Evolutionary conservation across 208 protist species (phyloP).

Genomic region (Leishmania aethiopica): DNA sequence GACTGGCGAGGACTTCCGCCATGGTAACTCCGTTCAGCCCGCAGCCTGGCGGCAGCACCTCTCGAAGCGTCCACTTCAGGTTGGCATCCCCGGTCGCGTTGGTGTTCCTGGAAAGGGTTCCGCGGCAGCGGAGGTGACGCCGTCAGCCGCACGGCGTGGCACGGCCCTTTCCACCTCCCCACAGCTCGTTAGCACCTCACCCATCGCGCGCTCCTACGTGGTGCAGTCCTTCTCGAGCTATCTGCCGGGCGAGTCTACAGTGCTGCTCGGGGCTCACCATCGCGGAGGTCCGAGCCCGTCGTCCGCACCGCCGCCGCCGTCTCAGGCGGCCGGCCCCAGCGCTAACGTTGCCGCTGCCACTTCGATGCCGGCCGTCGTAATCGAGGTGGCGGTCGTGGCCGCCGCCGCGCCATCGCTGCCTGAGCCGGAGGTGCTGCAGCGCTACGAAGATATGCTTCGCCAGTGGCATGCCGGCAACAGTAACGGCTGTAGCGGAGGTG

Average conservation of each 20-base stretch:
- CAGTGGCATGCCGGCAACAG: not conserved
- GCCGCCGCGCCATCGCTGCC: constrained; percentile 3
- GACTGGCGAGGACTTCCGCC: not conserved
- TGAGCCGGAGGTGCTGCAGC: constrained; percentile 10
- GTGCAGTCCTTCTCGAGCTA: constrained; percentile 17
- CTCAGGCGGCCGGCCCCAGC: not conserved
- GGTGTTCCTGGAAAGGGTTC: not conserved
- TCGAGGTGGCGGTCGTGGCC: constrained; percentile 24
- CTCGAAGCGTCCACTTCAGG: not conserved
- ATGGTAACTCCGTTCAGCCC: not conserved
- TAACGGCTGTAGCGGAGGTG: not conserved
- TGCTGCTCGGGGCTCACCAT: constrained; percentile 5
- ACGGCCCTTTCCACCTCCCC: not conserved
- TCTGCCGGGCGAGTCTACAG: constrained; percentile 10
- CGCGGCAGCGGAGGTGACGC: not conserved
- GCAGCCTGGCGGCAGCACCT: not conserved
- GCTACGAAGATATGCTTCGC: constrained; percentile 20
- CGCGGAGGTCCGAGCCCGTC: not conserved
- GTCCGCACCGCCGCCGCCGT: not conserved
- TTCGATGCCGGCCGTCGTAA: not conserved
- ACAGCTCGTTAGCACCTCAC: constrained; percentile 4
- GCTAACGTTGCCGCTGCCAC: not conserved
- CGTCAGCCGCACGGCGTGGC: not conserved
- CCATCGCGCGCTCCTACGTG: constrained; percentile 17
- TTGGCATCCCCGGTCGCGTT: not conserved